phyloP scores from a whole-genome alignment of 176 grass and related monocot genomes.

The Eleusine indica region DNA sequence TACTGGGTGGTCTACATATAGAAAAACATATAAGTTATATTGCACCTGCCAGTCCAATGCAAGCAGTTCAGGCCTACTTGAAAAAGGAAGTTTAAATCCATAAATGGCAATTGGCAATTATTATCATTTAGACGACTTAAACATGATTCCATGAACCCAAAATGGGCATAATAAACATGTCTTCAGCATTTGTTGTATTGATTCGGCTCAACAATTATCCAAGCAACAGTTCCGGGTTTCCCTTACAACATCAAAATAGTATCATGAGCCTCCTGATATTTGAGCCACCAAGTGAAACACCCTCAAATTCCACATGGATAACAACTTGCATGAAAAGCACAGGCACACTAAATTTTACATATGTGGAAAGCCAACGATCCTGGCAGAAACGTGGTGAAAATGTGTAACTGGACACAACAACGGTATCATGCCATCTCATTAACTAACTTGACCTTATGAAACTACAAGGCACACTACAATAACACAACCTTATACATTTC shows the following conservation, averaged over 20 bases:
- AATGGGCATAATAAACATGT: neutral
- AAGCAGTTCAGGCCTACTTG: constrained; percentile 4
- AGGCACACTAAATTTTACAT: neutral
- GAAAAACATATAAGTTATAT: neutral
- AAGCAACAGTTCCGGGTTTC: constrained; percentile 14
- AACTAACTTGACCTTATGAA: constrained; percentile 14
- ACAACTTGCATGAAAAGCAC: neutral
- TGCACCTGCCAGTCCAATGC: neutral
- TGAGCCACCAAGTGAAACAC: constrained; percentile 13
- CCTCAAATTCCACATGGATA: neutral
- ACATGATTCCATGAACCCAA: neutral
- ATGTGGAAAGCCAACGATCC: neutral
- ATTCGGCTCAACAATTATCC: neutral
- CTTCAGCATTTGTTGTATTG: neutral
- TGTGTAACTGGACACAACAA: neutral
- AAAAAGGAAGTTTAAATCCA: constrained; percentile 10
- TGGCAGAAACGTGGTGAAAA: constrained; percentile 1
- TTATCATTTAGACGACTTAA: neutral
- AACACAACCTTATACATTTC: neutral
- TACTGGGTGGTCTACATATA: neutral
- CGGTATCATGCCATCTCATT: neutral
- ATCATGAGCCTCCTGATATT: neutral
- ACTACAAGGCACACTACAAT: neutral
- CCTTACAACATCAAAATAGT: neutral
- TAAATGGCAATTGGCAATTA: constrained; percentile 7